Evolutionary conservation across 2,329 filamentous ascomycete species (phyloP).

Genomic region (Pseudofabraea citricarpa): DNA sequence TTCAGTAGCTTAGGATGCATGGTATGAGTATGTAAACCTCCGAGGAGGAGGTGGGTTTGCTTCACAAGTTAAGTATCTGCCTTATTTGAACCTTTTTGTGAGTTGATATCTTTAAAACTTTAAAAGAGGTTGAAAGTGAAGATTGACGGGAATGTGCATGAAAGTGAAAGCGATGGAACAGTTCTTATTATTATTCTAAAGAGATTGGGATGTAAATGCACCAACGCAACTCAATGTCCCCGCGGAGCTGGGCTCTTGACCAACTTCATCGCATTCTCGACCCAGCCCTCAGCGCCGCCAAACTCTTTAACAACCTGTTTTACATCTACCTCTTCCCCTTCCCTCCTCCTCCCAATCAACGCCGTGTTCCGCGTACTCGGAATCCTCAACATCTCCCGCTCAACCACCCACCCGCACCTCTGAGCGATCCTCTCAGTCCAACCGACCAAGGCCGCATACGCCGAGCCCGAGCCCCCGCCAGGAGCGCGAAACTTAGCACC

Average conservation of each 20-base stretch:
- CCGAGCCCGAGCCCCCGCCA: slow-evolving; percentile 43
- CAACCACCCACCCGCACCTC: slow-evolving; percentile 69
- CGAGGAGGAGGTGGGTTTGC: too few species aligned
- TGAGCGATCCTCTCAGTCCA: slow-evolving; percentile 69
- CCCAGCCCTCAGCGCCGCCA: slow-evolving; percentile 52
- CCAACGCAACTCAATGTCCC: slow-evolving; percentile 23
- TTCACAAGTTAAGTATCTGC: too few species aligned
- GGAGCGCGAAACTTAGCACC: slow-evolving; percentile 70
- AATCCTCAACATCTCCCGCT: slow-evolving; percentile 84
- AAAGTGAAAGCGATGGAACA: too few species aligned
- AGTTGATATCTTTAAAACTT: too few species aligned
- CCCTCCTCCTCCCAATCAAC: slow-evolving; percentile 60
- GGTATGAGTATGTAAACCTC: too few species aligned
- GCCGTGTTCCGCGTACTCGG: slow-evolving; percentile 87
- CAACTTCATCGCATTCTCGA: slow-evolving; percentile 56
- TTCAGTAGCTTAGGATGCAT: too few species aligned
- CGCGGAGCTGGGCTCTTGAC: slow-evolving; percentile 43
- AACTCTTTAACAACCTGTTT: slow-evolving; percentile 42
- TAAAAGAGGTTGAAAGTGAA: too few species aligned
- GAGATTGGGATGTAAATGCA: too few species aligned
- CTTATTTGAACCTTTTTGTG: too few species aligned
- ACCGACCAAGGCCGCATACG: slow-evolving; percentile 77
- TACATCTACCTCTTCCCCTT: slow-evolving; percentile 33
- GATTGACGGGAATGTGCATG: too few species aligned
- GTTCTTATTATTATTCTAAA: too few species aligned